phyloP scores from a whole-genome alignment of 176 grass and related monocot species.

The Puccinellia tenuiflora region DNA sequence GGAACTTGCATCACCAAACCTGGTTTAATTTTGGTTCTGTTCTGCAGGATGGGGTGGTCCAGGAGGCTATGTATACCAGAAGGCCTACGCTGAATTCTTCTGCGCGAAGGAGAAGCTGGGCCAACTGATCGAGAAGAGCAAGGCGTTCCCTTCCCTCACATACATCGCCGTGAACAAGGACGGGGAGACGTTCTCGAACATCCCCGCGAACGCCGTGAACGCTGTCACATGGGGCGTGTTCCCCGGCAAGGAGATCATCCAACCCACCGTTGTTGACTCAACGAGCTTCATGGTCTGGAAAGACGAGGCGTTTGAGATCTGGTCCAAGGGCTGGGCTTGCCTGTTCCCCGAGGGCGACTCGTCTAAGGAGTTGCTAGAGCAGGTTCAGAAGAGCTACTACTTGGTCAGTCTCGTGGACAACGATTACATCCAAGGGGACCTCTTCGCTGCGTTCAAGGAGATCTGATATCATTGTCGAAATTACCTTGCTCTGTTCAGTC shows the following conservation, averaged over 20 bases:
- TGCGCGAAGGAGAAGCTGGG: conserved; percentile 62
- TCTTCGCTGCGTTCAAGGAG: conserved; percentile 64
- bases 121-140: conserved; percentile 49
- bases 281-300: conserved; percentile 87
- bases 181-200: conserved; percentile 47
- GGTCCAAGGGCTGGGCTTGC: conserved; percentile 59
- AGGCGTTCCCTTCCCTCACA: conserved; percentile 59
- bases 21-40: not conserved
- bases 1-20: not conserved
- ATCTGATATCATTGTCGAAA: conserved; percentile 27
- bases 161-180: conserved; percentile 73
- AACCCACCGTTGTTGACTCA: conserved; percentile 65
- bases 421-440: conserved; percentile 61
- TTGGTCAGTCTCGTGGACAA: conserved; percentile 85
- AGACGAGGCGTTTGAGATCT: conserved; percentile 84
- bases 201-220: conserved; percentile 49
- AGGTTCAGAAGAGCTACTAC: conserved; percentile 60
- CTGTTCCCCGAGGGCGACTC: conserved; percentile 62
- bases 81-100: conserved; percentile 83
- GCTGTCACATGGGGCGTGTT: conserved; percentile 89
- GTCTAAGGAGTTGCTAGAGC: conserved; percentile 57
- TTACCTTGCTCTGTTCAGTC: not conserved
- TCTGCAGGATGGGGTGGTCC: conserved; percentile 75
- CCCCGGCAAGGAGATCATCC: conserved; percentile 76
- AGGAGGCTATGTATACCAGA: conserved; percentile 86